Evolutionary conservation across 2,329 filamentous ascomycete species (phyloP).

Genomic region (Pyrenochaeta sp.): DNA sequence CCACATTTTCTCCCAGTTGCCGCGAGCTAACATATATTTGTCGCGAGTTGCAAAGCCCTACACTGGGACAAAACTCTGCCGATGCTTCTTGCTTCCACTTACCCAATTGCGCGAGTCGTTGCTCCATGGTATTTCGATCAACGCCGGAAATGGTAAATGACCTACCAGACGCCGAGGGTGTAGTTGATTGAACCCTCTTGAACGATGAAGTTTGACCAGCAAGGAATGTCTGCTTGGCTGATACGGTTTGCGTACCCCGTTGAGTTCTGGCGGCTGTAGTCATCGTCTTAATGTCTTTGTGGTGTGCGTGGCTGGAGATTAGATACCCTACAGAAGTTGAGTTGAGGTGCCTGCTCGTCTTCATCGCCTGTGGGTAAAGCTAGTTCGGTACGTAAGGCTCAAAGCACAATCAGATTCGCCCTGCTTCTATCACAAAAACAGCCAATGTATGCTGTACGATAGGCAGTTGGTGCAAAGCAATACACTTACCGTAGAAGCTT

Average conservation of each 20-base stretch:
- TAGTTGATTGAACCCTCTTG: slow-evolving; percentile 1
- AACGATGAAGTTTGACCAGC: background rate
- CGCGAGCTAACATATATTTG: slow-evolving; percentile 46
- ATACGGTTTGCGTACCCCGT: background rate
- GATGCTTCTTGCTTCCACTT: slow-evolving; percentile 24
- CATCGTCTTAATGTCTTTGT: slow-evolving; percentile 35
- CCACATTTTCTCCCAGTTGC: slow-evolving; percentile 64
- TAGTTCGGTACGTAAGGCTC: background rate
- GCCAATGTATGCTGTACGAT: too few species aligned
- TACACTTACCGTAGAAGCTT: slow-evolving; percentile 54
- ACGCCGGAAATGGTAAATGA: slow-evolving; percentile 6
- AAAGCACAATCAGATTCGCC: too few species aligned
- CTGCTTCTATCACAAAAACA: too few species aligned
- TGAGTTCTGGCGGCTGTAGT: slow-evolving; percentile 14
- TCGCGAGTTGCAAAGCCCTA: too few species aligned
- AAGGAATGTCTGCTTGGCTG: background rate
- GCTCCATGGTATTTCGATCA: slow-evolving; percentile 22
- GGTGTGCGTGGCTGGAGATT: slow-evolving; percentile 31
- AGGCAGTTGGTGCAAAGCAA: too few species aligned
- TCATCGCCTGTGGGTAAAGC: slow-evolving; percentile 35
- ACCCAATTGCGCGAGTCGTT: slow-evolving; percentile 12
- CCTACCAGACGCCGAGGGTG: slow-evolving; percentile 6
- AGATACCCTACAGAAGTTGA: slow-evolving; percentile 21
- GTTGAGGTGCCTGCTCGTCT: slow-evolving; percentile 33
- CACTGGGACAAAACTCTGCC: too few species aligned